Evolutionary conservation across 2,329 filamentous ascomycete genomes (phyloP).

Genomic region (Gaeumannomyces sp.): DNA sequence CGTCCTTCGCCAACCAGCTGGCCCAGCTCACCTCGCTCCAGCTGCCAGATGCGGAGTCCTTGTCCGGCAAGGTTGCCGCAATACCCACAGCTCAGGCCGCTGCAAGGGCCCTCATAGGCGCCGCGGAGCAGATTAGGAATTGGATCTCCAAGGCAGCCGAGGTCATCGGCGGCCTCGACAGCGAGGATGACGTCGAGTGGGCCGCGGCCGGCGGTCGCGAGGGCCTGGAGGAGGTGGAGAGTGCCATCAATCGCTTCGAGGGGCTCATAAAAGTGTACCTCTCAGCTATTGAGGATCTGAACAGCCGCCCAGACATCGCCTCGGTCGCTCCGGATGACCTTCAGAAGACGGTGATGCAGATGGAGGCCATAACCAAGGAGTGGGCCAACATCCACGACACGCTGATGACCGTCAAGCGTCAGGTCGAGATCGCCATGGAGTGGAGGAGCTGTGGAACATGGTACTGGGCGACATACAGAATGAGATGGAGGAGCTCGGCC

Average conservation of each 20-base stretch:
- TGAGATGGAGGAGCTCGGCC: slow-evolving; percentile 56
- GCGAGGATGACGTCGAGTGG: slow-evolving; percentile 97
- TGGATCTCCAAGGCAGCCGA: slow-evolving; percentile 93
- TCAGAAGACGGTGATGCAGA: slow-evolving; percentile 71
- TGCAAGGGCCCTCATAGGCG: slow-evolving; percentile 73
- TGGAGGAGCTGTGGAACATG: slow-evolving; percentile 95
- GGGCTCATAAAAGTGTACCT: slow-evolving; percentile 89
- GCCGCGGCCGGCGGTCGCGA: slow-evolving; percentile 80
- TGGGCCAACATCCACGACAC: slow-evolving; percentile 79
- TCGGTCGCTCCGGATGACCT: slow-evolving; percentile 66
- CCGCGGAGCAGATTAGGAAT: slow-evolving; percentile 84
- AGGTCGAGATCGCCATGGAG: slow-evolving; percentile 97
- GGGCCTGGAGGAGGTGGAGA: slow-evolving; percentile 66
- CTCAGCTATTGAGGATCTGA: slow-evolving; percentile 85
- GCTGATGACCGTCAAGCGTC: slow-evolving; percentile 73
- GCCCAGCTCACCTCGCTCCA: slow-evolving; percentile 87
- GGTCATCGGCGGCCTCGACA: slow-evolving; percentile 81
- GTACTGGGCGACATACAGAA: slow-evolving; percentile 89
- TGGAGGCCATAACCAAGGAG: slow-evolving; percentile 78
- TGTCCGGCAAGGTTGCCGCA: slow-evolving; percentile 76
- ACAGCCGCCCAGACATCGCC: slow-evolving; percentile 69
- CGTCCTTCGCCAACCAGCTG: slow-evolving; percentile 88
- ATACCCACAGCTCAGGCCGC: slow-evolving; percentile 84
- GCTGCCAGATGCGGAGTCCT: slow-evolving; percentile 75
- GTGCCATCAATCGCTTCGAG: slow-evolving; percentile 77